These are phyloP conservation scores for Pythium myriotylum DNA, from an alignment of 352 stramenopile genomes.

Conservation along the genomic window DNA sequence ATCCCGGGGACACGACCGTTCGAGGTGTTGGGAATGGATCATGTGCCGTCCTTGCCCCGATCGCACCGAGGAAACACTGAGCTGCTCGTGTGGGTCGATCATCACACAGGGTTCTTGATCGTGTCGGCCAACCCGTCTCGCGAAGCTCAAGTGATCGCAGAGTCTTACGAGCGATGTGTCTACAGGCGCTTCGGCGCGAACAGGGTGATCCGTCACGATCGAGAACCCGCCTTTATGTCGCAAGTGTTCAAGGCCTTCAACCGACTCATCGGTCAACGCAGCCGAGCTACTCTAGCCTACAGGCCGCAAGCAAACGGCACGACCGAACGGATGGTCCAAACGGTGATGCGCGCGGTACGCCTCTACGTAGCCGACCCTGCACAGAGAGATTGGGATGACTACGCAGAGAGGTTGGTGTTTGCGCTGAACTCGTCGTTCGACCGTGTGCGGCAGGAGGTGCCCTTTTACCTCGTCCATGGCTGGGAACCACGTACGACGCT, in stretches of 20 bases:
- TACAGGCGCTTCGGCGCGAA: slow-evolving; percentile 20
- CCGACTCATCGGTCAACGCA: slow-evolving; percentile 14
- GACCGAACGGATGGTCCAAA: slow-evolving; percentile 25
- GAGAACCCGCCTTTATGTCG: slow-evolving; percentile 22
- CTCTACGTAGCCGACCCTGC: slow-evolving; percentile 21
- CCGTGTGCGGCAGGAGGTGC: neutral
- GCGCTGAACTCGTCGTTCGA: slow-evolving; percentile 26
- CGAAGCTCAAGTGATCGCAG: slow-evolving; percentile 26
- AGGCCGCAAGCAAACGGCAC: slow-evolving; percentile 24
- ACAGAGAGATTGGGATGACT: slow-evolving; percentile 30
- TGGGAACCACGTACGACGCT: slow-evolving; percentile 18
- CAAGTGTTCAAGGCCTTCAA: slow-evolving; percentile 26
- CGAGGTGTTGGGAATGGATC: slow-evolving; percentile 35
- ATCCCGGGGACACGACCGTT: slow-evolving; percentile 25
- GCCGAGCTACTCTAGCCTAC: slow-evolving; percentile 21
- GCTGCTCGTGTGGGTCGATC: slow-evolving; percentile 32
- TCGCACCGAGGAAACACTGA: slow-evolving; percentile 33
- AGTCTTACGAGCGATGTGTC: slow-evolving; percentile 25
- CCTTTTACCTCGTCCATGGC: slow-evolving; percentile 24
- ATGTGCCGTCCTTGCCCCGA: slow-evolving; percentile 29
- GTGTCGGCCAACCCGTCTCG: slow-evolving; percentile 20
- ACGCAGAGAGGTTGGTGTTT: slow-evolving; percentile 21
- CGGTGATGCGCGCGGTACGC: slow-evolving; percentile 20
- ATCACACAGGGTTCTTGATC: slow-evolving; percentile 23
- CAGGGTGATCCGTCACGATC: slow-evolving; percentile 25